Evolutionary conservation across 73 alveolate species (phyloP).

Genomic region (Vitrella brassicaformis): DNA sequence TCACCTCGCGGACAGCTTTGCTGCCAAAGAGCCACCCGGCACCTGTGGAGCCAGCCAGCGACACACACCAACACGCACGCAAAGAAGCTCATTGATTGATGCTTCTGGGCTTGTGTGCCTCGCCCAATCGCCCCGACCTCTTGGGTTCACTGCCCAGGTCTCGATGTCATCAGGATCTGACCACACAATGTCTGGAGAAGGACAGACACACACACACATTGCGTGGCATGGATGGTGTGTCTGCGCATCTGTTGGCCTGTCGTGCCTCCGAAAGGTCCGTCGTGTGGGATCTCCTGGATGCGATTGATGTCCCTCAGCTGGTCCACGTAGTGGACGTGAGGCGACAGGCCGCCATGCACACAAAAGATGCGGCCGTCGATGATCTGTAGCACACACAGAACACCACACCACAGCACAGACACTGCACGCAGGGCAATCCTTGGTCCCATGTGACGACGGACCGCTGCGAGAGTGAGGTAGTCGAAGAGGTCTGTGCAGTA

Average conservation of each 20-base stretch:
- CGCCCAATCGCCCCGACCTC: too few relatives aligned
- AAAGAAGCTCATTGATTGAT: too few relatives aligned
- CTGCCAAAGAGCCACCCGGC: not conserved
- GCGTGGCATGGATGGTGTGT: not conserved
- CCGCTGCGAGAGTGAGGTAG: constrained; percentile 87
- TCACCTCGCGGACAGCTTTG: not conserved
- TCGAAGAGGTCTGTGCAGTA: constrained; percentile 97
- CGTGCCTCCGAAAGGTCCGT: constrained; percentile 59
- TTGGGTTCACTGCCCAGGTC: constrained; percentile 57
- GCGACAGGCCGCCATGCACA: constrained; percentile 59
- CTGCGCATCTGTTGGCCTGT: not conserved
- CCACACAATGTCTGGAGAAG: constrained; percentile 79
- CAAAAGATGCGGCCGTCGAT: not conserved
- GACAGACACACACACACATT: not conserved
- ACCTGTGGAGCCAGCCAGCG: too few relatives aligned
- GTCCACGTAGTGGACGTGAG: constrained; percentile 50
- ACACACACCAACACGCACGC: too few relatives aligned
- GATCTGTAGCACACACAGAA: not conserved
- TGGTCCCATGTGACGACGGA: not conserved
- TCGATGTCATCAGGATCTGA: constrained; percentile 81
- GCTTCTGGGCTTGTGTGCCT: too few relatives aligned
- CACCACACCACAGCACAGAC: not conserved
- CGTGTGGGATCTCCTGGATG: constrained; percentile 97
- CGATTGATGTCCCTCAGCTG: constrained; percentile 79
- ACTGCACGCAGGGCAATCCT: not conserved